Base-by-base conservation (phyloP, 169 alveolate species). In the Plasmodium gaboni region DNA sequence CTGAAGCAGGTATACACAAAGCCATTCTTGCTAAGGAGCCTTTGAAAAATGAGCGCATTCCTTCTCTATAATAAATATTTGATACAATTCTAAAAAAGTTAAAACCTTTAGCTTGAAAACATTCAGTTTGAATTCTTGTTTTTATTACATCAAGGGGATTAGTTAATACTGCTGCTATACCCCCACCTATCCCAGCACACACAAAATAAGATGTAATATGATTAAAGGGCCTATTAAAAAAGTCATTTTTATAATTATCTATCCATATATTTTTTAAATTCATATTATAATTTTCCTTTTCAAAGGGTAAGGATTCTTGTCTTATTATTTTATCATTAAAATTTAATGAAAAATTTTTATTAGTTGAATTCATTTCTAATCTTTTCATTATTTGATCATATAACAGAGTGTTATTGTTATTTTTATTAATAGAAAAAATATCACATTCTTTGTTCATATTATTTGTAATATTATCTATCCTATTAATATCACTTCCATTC, bases 141-240 rank as follows among this genome's bases (percentile, higher is more conserved):
- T 98, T 98, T 57, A 98, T 92, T 19, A 98, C 99, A 89, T 98
- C 99, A 15, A 98, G 92, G 2, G 99, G 99, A 63, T 95, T 98
- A 1, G 99, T 97, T 24, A 97, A 83, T 17, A 96, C 93, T 12
- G 98, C 99, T 46, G 99, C 99, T 24, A 96, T 74, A 65, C 98
- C 99, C 8, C 99, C 99, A 65, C 99, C 98, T 48, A 97, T 60
- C 50, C 99, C 99, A 26, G 99, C 98, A 61, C 96, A 94, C 1
- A 93, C 60, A 83, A 96, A 96, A 69, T 94, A 93, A 70, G 93
- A 94, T 28, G 93, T 73, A 46, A 89, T 70, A 65, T 71, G 89
- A 85, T 85, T 85, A 70, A 71, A 70, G n/a, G 60, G 64, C 57
- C 70, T 85, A 38, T 60, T 85, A 46, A 85, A 69, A 70, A 69